Evolutionary conservation across 2,329 filamentous ascomycete genomes (phyloP).

Genomic region (Ascochyta lentis): DNA sequence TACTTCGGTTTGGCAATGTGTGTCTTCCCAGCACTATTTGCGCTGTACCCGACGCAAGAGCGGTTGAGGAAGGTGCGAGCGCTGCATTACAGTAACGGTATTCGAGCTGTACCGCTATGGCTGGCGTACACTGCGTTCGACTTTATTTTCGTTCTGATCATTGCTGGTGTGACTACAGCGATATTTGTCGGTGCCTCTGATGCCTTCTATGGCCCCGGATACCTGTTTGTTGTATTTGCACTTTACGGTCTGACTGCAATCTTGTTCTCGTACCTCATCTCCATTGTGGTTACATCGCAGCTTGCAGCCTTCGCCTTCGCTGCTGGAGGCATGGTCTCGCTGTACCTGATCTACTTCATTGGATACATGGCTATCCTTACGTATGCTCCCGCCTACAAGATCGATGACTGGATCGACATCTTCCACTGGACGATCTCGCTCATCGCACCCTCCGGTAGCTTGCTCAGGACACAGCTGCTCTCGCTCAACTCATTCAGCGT

Average conservation of each 20-base stretch:
- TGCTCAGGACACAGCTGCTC: constrained; percentile 76
- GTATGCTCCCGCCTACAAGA: constrained; percentile 72
- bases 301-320: constrained; percentile 85
- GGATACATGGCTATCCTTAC: constrained; percentile 67
- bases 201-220: constrained; percentile 79
- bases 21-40: constrained; percentile 84
- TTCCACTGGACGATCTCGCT: constrained; percentile 78
- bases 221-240: constrained; percentile 80
- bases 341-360: constrained; percentile 59
- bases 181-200: constrained; percentile 71
- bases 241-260: constrained; percentile 82
- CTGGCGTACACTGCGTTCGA: constrained; percentile 83
- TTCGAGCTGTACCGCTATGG: constrained; percentile 83
- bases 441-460: constrained; percentile 77
- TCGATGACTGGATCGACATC: constrained; percentile 71
- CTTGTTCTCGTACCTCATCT: constrained; percentile 80
- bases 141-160: constrained; percentile 73
- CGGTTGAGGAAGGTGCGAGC: constrained; percentile 79
- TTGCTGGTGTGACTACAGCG: constrained; percentile 69
- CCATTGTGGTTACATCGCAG: constrained; percentile 79
- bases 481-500: constrained; percentile 84
- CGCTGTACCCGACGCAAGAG: constrained; percentile 87
- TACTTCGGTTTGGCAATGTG: constrained; percentile 83
- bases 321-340: constrained; percentile 72
- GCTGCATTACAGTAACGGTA: constrained; percentile 90